These are phyloP conservation scores for Aspergillus uvarum DNA, from an alignment of 2,329 filamentous ascomycete genomes.

Conservation along the genomic window DNA sequence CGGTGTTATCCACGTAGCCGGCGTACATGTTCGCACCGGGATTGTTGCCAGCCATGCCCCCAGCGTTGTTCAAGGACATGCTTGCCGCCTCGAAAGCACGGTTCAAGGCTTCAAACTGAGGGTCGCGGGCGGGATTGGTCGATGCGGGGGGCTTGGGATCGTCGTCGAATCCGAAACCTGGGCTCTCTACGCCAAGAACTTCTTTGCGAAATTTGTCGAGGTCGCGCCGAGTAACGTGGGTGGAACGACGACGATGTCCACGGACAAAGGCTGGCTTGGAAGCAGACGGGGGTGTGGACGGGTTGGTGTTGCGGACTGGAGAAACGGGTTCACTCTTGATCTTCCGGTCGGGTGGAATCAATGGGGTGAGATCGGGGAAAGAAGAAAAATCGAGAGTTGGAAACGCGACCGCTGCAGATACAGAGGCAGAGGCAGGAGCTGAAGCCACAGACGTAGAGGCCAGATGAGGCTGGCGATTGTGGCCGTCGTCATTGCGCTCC, in stretches of 20 bases:
- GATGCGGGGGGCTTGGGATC: slow-evolving; percentile 25
- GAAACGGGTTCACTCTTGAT: slow-evolving; percentile 7
- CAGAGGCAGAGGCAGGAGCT: neutral
- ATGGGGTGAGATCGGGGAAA: neutral
- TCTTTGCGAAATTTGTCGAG: slow-evolving; percentile 41
- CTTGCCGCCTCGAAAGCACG: slow-evolving; percentile 35
- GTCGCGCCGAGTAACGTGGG: slow-evolving; percentile 41
- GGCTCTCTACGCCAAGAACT: slow-evolving; percentile 34
- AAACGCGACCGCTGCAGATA: slow-evolving; percentile 1
- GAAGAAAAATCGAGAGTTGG: neutral
- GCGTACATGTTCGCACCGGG: slow-evolving; percentile 32
- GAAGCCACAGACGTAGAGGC: neutral
- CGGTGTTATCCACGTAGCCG: slow-evolving; percentile 34
- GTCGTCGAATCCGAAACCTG: slow-evolving; percentile 32
- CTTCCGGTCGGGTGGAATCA: neutral
- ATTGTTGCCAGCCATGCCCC: slow-evolving; percentile 28
- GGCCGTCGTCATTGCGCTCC: neutral
- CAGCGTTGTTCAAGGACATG: slow-evolving; percentile 38
- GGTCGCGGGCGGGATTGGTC: slow-evolving; percentile 25
- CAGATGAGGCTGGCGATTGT: neutral
- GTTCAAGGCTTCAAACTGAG: slow-evolving; percentile 37
- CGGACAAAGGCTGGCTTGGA: slow-evolving; percentile 37
- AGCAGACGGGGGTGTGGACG: slow-evolving; percentile 28
- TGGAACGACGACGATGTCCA: slow-evolving; percentile 44
- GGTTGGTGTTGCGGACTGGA: slow-evolving; percentile 34